These are phyloP conservation scores for Globisporangium alternatum DNA, from an alignment of 352 stramenopile genomes.

Conservation along the genomic window DNA sequence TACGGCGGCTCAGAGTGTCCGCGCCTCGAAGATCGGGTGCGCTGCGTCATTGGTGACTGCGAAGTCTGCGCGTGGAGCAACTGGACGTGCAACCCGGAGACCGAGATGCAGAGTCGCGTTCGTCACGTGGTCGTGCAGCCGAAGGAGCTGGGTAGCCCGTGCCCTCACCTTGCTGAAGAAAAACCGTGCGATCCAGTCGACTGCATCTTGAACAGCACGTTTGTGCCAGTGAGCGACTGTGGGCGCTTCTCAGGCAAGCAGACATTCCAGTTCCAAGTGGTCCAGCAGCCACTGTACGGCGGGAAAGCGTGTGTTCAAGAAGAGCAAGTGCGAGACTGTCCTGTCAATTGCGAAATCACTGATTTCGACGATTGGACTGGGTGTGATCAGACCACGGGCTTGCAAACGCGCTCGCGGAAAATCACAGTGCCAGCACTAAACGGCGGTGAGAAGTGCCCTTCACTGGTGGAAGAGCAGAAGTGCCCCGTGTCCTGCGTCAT, in stretches of 20 bases:
- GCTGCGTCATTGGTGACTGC: slow-evolving; percentile 29
- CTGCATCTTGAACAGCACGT: slow-evolving; percentile 36
- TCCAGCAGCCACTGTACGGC: slow-evolving; percentile 29
- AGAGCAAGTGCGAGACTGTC: slow-evolving; percentile 27
- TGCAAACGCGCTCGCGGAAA: slow-evolving; percentile 33
- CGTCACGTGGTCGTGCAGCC: slow-evolving; percentile 31
- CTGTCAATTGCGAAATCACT: slow-evolving; percentile 38
- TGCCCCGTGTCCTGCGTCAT: slow-evolving; percentile 52
- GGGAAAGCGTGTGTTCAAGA: slow-evolving; percentile 26
- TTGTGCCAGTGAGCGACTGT: slow-evolving; percentile 28
- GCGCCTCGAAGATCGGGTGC: slow-evolving; percentile 20
- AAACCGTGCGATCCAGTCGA: slow-evolving; percentile 35
- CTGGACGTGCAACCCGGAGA: slow-evolving; percentile 34
- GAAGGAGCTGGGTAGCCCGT: slow-evolving; percentile 28
- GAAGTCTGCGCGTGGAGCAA: slow-evolving; percentile 32
- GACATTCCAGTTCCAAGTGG: slow-evolving; percentile 27
- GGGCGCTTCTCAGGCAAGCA: slow-evolving; percentile 24
- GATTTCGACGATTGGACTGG: slow-evolving; percentile 36
- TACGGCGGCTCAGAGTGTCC: slow-evolving; percentile 25
- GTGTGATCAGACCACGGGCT: slow-evolving; percentile 30
- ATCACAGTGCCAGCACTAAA: slow-evolving; percentile 29
- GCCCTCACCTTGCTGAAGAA: slow-evolving; percentile 26
- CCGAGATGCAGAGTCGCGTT: slow-evolving; percentile 29
- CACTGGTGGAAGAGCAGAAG: slow-evolving; percentile 22
- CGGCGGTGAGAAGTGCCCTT: slow-evolving; percentile 28